Percentiles rank a stretch among this genome's conserved stretches.
phyloP scores from a whole-genome alignment of 2,329 filamentous ascomycete genomes.

The Botryotinia calthae region DNA sequence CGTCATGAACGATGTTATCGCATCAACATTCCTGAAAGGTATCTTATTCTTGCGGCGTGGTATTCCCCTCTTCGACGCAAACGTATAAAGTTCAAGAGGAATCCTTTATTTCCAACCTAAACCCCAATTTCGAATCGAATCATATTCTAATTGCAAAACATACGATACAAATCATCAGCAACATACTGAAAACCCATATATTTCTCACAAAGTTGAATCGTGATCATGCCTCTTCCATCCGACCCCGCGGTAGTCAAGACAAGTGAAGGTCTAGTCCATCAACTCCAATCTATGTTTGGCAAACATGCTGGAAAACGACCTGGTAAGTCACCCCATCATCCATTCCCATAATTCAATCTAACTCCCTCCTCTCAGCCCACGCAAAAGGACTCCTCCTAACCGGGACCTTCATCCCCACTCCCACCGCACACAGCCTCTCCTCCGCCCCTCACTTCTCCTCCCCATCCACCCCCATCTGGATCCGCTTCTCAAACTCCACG shows the following conservation, averaged over 20 bases:
- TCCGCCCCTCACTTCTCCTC: conserved; percentile 49
- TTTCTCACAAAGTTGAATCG: not conserved
- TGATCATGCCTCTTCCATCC: conserved; percentile 18
- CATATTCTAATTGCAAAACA: not conserved
- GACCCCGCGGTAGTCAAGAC: conserved; percentile 14
- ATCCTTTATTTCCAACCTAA: not conserved
- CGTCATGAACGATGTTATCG: not conserved
- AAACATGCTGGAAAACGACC: conserved; percentile 18
- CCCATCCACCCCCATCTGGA: conserved; percentile 44
- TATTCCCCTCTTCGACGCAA: not conserved
- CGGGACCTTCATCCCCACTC: conserved; percentile 52
- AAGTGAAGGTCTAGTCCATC: conserved; percentile 12
- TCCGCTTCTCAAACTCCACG: conserved; percentile 52
- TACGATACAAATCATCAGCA: not conserved
- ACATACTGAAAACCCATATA: not conserved
- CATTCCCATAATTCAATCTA: not conserved
- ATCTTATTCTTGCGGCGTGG: not conserved
- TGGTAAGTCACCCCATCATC: not conserved
- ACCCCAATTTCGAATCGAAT: not conserved
- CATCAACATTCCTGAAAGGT: not conserved
- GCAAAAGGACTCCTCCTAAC: conserved; percentile 52
- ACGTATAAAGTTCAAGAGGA: not conserved
- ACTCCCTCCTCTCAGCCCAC: conserved; percentile 40
- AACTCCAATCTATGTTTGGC: conserved; percentile 14
- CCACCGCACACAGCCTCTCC: conserved; percentile 45